Percentiles rank a stretch among this genome's conserved stretches.
These are phyloP conservation scores for Solanum etuberosum DNA, from an alignment of 257 asterid genomes.

Conservation along the genomic window DNA sequence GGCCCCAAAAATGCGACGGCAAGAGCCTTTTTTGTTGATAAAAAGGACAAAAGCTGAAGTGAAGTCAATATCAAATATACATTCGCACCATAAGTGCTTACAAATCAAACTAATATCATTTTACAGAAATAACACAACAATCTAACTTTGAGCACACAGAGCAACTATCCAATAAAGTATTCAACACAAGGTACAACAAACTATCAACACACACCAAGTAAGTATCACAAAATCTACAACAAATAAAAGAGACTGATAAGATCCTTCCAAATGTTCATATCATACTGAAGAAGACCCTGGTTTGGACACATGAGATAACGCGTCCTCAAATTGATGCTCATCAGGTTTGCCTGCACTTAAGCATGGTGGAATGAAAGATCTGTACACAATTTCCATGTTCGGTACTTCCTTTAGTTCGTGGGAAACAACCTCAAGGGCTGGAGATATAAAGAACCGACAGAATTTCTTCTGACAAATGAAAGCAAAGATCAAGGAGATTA, in stretches of 20 bases:
- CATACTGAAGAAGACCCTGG: conserved; percentile 24
- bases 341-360: conserved; percentile 53
- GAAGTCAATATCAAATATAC: too few species aligned
- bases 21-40: too few species aligned
- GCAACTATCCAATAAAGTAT: neutral
- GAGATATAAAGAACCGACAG: conserved; percentile 46
- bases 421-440: conserved; percentile 65
- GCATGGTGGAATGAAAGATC: conserved; percentile 62
- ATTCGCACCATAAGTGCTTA: neutral
- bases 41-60: too few species aligned
- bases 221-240: neutral
- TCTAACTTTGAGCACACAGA: neutral
- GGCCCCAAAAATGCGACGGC: too few species aligned
- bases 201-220: neutral
- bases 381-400: conserved; percentile 47
- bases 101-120: neutral
- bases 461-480: conserved; percentile 40
- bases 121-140: neutral
- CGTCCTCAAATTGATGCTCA: conserved; percentile 62
- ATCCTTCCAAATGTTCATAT: conserved; percentile 1
- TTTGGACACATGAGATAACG: conserved; percentile 46
- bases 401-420: conserved; percentile 60
- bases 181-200: neutral
- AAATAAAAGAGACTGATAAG: neutral
- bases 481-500: conserved; percentile 35